A percentile compares a stretch with the other conserved stretches of the same genome.
Conservation (phyloP, 352 stramenopile genomes). For the Globisporangium okanoganense region DNA sequence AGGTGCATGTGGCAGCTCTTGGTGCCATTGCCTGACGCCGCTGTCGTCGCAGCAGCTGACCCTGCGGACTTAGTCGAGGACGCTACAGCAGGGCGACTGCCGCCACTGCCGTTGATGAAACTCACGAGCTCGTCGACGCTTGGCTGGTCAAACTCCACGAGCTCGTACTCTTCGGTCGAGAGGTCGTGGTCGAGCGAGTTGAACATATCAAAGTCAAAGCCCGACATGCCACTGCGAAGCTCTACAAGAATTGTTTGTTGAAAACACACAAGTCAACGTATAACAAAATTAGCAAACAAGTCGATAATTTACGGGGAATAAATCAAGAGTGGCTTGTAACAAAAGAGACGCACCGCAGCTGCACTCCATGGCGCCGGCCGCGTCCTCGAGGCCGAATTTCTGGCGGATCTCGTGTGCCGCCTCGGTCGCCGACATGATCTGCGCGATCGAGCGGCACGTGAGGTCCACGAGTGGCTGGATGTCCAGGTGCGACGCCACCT, state of each 20-base stretch:
- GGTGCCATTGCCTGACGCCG: background rate
- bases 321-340: background rate
- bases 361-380: constrained; percentile 31
- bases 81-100: constrained; percentile 18
- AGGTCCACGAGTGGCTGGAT: constrained; percentile 80
- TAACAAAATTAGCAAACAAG: background rate
- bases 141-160: constrained; percentile 79
- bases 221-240: constrained; percentile 52
- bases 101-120: constrained; percentile 71
- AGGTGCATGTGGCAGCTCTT: constrained; percentile 13
- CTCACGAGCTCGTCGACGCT: constrained; percentile 78
- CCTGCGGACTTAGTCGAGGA: constrained; percentile 4
- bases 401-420: constrained; percentile 70
- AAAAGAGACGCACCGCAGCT: constrained; percentile 36
- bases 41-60: background rate
- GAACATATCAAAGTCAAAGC: constrained; percentile 79
- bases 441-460: constrained; percentile 74
- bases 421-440: constrained; percentile 83
- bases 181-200: constrained; percentile 73
- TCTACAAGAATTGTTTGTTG: constrained; percentile 14
- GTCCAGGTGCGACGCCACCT: constrained; percentile 75
- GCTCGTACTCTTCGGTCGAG: constrained; percentile 71
- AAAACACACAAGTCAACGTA: background rate
- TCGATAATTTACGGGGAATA: no score
- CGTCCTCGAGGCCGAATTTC: constrained; percentile 73